phyloP scores from a whole-genome alignment of 31 red algal genomes.

The Endocladia muricata region DNA sequence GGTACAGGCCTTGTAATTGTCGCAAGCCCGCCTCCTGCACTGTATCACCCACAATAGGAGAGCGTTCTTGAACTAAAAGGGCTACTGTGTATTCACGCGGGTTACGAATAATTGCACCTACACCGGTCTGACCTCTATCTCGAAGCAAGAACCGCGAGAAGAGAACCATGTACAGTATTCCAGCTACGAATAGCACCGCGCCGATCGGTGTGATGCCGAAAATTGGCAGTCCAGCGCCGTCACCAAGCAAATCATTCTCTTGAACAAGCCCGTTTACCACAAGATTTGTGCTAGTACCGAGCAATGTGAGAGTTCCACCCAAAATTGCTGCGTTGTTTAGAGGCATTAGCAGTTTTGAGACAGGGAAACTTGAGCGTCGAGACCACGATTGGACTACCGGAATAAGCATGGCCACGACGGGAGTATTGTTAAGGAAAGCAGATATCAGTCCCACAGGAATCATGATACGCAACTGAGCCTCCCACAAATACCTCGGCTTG shows the following conservation, averaged over 20 bases:
- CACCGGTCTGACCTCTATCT: constrained; percentile 58
- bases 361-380: constrained; percentile 66
- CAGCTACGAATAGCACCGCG: constrained; percentile 35
- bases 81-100: constrained; percentile 90
- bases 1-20: constrained; percentile 85
- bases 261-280: constrained; percentile 78
- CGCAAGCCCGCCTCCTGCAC: constrained; percentile 84
- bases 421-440: constrained; percentile 94
- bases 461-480: constrained; percentile 81
- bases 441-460: constrained; percentile 79
- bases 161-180: constrained; percentile 67
- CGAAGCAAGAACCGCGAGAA: constrained; percentile 60
- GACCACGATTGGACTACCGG: constrained; percentile 84
- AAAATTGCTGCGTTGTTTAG: constrained; percentile 90
- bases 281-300: constrained; percentile 90
- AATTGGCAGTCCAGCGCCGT: constrained; percentile 46
- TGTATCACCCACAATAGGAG: constrained; percentile 87
- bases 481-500: constrained; percentile 63
- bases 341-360: constrained; percentile 91
- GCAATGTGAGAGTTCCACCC: constrained; percentile 83
- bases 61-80: constrained; percentile 62
- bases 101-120: constrained; percentile 73
- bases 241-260: constrained; percentile 30
- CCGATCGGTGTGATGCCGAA: constrained; percentile 77
- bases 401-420: constrained; percentile 92